These are phyloP conservation scores for Tuber umbilicatum DNA, from an alignment of 495 filamentous ascomycete species.

Conservation along the genomic window DNA sequence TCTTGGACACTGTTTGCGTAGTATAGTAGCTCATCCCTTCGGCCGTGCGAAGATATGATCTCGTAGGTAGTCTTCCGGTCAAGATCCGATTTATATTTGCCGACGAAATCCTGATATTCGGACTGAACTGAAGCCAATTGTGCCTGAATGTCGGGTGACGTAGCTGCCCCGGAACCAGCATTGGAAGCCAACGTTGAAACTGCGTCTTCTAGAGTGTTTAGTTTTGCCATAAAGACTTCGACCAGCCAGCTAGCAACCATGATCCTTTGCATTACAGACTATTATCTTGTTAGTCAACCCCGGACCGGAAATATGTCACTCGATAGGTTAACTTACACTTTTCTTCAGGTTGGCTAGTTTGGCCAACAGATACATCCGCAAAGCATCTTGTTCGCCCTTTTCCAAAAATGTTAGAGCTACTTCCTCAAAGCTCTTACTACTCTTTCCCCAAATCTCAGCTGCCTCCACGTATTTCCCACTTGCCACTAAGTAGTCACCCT, in stretches of 20 bases:
- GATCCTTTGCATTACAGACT: conserved; percentile 76
- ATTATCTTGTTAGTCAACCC: conserved; percentile 14
- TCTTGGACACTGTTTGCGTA: conserved; percentile 84
- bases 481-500: conserved; percentile 74
- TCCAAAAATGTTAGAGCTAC: conserved; percentile 88
- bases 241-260: conserved; percentile 96
- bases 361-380: conserved; percentile 80
- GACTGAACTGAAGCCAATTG: conserved; percentile 61
- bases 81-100: conserved; percentile 72
- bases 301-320: not conserved
- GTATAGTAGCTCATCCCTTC: conserved; percentile 84
- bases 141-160: conserved; percentile 59
- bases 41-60: conserved; percentile 88
- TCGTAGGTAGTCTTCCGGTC: conserved; percentile 91
- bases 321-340: conserved; percentile 43
- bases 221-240: conserved; percentile 93
- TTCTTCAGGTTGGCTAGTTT: conserved; percentile 80
- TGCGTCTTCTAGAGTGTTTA: conserved; percentile 89
- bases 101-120: conserved; percentile 84
- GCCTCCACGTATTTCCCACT: conserved; percentile 78
- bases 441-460: conserved; percentile 83
- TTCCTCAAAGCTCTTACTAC: conserved; percentile 93
- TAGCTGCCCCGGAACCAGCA: conserved; percentile 16
- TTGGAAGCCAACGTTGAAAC: conserved; percentile 70
- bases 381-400: conserved; percentile 77